Conservation (phyloP, 305 asterid species). For the Plantago lanceolata region DNA sequence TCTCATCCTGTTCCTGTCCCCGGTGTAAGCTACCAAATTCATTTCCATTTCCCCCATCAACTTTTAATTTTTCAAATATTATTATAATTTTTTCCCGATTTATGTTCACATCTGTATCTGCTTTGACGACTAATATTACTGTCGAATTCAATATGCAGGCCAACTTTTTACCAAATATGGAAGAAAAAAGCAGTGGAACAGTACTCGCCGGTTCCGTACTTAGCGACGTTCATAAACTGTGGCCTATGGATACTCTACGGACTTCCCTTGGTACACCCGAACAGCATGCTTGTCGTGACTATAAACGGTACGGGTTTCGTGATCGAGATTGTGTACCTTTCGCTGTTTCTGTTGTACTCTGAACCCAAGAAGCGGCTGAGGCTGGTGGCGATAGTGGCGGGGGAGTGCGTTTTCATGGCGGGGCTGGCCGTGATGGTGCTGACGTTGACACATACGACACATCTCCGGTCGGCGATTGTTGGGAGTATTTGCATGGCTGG, state of each 20-base stretch:
- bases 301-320: conserved; percentile 68
- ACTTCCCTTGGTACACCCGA: conserved; percentile 72
- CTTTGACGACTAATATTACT: too few relatives aligned
- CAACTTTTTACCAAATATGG: conserved; percentile 62
- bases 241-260: conserved; percentile 86
- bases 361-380: conserved; percentile 40
- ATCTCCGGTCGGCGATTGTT: conserved; percentile 56
- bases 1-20: conserved; percentile 45
- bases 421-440: conserved; percentile 50
- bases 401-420: conserved; percentile 49
- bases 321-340: conserved; percentile 56
- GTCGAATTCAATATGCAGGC: conserved; percentile 43
- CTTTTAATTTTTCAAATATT: not conserved
- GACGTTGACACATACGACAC: conserved; percentile 39
- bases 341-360: conserved; percentile 44
- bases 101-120: too few relatives aligned
- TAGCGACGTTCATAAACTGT: conserved; percentile 78
- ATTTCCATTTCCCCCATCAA: not conserved
- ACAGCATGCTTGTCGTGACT: conserved; percentile 70
- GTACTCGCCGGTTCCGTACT: conserved; percentile 74
- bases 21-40: conserved; percentile 35
- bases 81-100: too few relatives aligned
- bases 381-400: conserved; percentile 33
- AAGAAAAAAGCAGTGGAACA: conserved; percentile 73
- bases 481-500: conserved; percentile 83